Evolutionary conservation across 441 rosid genomes (phyloP).

Genomic region (Populus hybrid): DNA sequence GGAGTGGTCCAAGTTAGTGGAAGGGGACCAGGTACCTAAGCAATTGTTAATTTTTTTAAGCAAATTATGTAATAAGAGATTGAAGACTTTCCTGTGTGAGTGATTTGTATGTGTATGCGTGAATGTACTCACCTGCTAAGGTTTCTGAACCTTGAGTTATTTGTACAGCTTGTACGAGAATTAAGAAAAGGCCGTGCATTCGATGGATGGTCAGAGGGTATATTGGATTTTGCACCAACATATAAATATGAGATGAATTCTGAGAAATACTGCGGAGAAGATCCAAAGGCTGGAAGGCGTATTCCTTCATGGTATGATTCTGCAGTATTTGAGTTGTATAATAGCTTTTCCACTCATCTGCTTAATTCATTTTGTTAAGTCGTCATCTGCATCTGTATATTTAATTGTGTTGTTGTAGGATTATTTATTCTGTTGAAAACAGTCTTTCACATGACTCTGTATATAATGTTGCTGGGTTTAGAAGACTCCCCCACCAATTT

Average conservation of each 20-base stretch:
- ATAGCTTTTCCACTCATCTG: neutral
- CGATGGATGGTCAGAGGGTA: slow-evolving; percentile 91
- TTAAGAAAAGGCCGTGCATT: slow-evolving; percentile 63
- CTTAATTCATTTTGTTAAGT: neutral
- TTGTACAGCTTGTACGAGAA: slow-evolving; percentile 61
- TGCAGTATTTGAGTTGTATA: neutral
- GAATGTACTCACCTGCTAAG: neutral
- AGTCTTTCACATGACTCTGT: neutral
- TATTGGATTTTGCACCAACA: slow-evolving; percentile 58
- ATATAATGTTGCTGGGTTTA: slow-evolving; percentile 1
- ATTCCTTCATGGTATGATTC: slow-evolving; percentile 78
- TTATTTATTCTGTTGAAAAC: neutral
- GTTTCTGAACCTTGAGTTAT: neutral
- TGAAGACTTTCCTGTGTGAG: neutral
- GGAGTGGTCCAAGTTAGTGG: slow-evolving; percentile 68
- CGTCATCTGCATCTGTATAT: slow-evolving; percentile 4
- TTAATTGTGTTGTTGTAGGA: neutral
- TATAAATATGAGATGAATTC: slow-evolving; percentile 31
- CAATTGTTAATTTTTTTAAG: neutral
- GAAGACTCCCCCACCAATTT: neutral
- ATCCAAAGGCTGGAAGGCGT: slow-evolving; percentile 74
- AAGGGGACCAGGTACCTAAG: slow-evolving; percentile 73
- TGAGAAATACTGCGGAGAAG: slow-evolving; percentile 68
- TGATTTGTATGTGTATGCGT: neutral
- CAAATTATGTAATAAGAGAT: neutral